Evolutionary conservation across 768 basidiomycete species (phyloP).

Genomic region (Heimioporus sp.): DNA sequence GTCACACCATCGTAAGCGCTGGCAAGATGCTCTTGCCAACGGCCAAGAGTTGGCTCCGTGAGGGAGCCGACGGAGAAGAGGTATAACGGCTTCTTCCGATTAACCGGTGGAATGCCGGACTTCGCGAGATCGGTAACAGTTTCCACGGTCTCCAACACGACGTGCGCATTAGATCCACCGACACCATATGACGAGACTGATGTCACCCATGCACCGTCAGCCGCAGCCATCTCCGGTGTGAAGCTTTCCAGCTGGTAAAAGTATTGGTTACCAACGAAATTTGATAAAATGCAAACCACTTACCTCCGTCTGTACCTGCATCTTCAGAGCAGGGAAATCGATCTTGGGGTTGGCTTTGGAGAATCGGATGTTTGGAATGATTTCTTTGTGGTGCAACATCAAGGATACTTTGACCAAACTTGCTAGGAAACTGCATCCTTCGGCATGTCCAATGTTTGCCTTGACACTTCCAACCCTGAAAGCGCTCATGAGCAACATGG

Average conservation of each 20-base stretch:
- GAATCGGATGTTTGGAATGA: slow-evolving; percentile 29
- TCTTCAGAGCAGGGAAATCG: slow-evolving; percentile 22
- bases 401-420: slow-evolving; percentile 34
- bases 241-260: slow-evolving; percentile 20
- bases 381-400: slow-evolving; percentile 31
- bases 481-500: not conserved
- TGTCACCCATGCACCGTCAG: slow-evolving; percentile 28
- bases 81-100: slow-evolving; percentile 18
- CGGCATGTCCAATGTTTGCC: slow-evolving; percentile 25
- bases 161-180: slow-evolving; percentile 34
- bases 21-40: slow-evolving; percentile 25
- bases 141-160: slow-evolving; percentile 29
- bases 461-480: slow-evolving; percentile 28
- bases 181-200: slow-evolving; percentile 35
- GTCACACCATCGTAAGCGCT: slow-evolving; percentile 14
- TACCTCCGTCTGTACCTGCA: slow-evolving; percentile 26
- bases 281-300: not conserved
- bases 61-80: slow-evolving; percentile 28
- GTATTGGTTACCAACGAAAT: too few relatives aligned
- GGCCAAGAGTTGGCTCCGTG: slow-evolving; percentile 23
- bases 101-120: not conserved
- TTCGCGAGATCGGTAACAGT: slow-evolving; percentile 13
- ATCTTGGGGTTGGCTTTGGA: slow-evolving; percentile 27
- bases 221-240: slow-evolving; percentile 27
- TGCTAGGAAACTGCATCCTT: slow-evolving; percentile 32